Conservation (phyloP, 441 rosid species). For the Hura crepitans region DNA sequence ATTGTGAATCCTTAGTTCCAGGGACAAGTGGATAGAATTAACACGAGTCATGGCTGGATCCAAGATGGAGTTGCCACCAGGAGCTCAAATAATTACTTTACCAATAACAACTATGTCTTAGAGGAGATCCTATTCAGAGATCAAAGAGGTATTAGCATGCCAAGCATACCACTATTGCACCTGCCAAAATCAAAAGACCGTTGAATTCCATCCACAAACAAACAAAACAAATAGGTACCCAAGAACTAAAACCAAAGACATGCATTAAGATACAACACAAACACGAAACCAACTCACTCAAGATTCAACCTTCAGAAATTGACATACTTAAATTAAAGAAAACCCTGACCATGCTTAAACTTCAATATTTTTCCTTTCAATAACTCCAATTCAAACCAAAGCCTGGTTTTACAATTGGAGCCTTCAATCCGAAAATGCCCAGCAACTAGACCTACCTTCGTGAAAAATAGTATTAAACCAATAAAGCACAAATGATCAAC, state of each 20-base stretch:
- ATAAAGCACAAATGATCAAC: background rate
- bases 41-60: constrained; percentile 44
- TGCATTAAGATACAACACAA: background rate
- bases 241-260: background rate
- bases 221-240: background rate
- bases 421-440: background rate
- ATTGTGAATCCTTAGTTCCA: constrained; percentile 42
- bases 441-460: background rate
- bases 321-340: background rate
- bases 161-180: constrained; percentile 2
- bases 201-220: constrained; percentile 11
- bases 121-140: constrained; percentile 6
- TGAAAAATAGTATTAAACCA: background rate
- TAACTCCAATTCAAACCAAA: constrained; percentile 5
- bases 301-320: background rate
- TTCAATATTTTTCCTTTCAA: background rate
- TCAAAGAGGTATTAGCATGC: constrained; percentile 2
- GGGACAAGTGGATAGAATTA: constrained; percentile 50
- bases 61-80: constrained; percentile 23
- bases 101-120: background rate
- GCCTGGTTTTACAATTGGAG: background rate
- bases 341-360: background rate
- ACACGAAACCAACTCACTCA: background rate
- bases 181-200: constrained; percentile 8
- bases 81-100: constrained; percentile 20